Evolutionary conservation across 2,329 filamentous ascomycete species (phyloP).

Genomic region (Seiridium cupressi): DNA sequence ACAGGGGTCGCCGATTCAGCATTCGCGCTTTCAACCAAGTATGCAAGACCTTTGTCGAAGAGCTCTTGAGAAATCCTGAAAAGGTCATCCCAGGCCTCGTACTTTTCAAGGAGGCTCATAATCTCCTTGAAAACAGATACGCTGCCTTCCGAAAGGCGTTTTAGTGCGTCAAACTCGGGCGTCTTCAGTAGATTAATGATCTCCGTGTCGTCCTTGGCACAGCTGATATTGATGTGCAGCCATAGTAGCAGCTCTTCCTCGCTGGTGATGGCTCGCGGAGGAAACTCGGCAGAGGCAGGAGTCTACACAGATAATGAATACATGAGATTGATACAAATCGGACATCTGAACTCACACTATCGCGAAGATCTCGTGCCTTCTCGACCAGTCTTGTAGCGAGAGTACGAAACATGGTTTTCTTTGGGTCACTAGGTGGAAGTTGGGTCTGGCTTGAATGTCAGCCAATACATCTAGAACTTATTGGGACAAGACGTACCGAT

Average conservation of each 20-base stretch:
- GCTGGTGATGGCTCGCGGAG: slow-evolving; percentile 7
- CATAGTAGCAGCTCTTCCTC: slow-evolving; percentile 22
- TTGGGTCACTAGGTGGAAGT: neutral
- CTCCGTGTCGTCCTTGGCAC: neutral
- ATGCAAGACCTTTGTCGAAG: slow-evolving; percentile 17
- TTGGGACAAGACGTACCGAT: slow-evolving; percentile 33
- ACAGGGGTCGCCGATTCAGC: neutral
- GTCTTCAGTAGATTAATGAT: slow-evolving; percentile 14
- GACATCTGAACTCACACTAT: neutral
- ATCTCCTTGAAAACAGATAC: slow-evolving; percentile 14
- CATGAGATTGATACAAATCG: neutral
- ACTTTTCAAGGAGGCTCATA: slow-evolving; percentile 13
- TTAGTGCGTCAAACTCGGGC: slow-evolving; percentile 14
- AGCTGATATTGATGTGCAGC: slow-evolving; percentile 17
- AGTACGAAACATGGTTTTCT: slow-evolving; percentile 6
- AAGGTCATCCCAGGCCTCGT: slow-evolving; percentile 17
- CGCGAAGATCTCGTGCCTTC: slow-evolving; percentile 7
- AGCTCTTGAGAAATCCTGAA: slow-evolving; percentile 14
- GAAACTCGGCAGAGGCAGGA: slow-evolving; percentile 1
- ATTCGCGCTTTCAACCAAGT: slow-evolving; percentile 8
- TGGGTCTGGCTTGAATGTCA: neutral
- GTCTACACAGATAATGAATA: slow-evolving; percentile 7
- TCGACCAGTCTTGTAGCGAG: slow-evolving; percentile 4
- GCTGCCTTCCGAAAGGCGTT: slow-evolving; percentile 19
- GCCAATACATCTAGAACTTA: neutral